These are phyloP conservation scores for Udeniomyces megalosporus DNA, from an alignment of 768 basidiomycete species.

Conservation along the genomic window DNA sequence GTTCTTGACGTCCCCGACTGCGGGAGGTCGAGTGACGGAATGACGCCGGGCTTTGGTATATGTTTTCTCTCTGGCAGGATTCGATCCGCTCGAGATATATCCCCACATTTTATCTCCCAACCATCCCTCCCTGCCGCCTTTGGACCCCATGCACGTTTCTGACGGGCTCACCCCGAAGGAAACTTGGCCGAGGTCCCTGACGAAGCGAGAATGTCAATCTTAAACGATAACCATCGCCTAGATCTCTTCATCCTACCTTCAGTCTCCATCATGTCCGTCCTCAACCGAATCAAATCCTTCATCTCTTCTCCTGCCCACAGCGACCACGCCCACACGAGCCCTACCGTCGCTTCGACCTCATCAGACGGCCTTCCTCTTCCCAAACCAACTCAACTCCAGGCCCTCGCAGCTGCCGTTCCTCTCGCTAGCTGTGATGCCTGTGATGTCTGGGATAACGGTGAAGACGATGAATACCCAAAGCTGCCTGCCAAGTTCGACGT, in stretches of 20 bases:
- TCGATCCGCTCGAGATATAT: neutral
- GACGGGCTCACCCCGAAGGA: too few species aligned
- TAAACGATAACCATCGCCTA: too few species aligned
- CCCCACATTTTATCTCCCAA: neutral
- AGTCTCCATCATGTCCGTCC: neutral
- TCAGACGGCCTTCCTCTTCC: neutral
- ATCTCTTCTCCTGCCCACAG: neutral
- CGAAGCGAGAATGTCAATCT: too few species aligned
- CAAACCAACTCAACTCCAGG: neutral
- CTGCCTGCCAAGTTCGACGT: slow-evolving; percentile 57
- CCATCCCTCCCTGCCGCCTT: too few species aligned
- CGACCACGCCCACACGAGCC: too few species aligned
- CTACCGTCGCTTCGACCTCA: neutral
- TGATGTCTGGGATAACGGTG: neutral
- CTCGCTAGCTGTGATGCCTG: neutral
- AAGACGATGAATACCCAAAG: slow-evolving; percentile 30
- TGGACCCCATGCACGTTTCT: too few species aligned
- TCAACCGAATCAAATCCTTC: slow-evolving; percentile 7
- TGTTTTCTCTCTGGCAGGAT: too few species aligned
- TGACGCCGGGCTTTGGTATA: too few species aligned
- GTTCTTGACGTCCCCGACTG: too few species aligned
- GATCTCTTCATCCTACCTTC: neutral
- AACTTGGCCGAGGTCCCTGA: too few species aligned
- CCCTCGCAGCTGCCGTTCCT: neutral
- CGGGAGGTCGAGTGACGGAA: too few species aligned